Evolutionary conservation across 192 early-diverging fungal genomes (phyloP), one percentile per base, ranked within the genome.

Genomic region (Helicostylum pulchrum): DNA sequence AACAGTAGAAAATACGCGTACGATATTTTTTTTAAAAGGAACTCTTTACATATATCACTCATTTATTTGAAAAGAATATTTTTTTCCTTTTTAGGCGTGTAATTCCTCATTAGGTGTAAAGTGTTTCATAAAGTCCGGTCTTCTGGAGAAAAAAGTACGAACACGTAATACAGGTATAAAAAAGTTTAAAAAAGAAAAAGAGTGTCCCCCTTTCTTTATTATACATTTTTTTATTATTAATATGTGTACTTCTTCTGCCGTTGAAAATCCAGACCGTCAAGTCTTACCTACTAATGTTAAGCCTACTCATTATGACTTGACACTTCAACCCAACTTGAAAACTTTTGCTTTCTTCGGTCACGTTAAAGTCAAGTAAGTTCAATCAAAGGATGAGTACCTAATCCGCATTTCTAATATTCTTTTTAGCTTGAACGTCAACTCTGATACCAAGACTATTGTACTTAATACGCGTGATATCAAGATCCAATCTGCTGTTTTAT

Each of bases 281-380:
- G 84, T 95, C 47, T 85, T 97, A 36, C 95, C 95, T 48, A 88
- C 85, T 57, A 93, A 85, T 64, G 90, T 94, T 54, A 86, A 80
- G 47, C 95, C 95, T 8, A 70, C 80, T 42, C 90, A 95, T 74
- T 97, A 97, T 79, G 82, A 83, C 67, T 77, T 97, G 43, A 76
- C 81, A 6, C 71, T 97, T 11, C 88, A 86, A 15, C 93, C 95
- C 2, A 83, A 94, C 72, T 78, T 97, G 52, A 83, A 82, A n/a
- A 75, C 80, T 30, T 93, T 94, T 61, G 85, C 81, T 6, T 96
- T 93, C 70, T 74, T 82, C 19, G 96, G 96, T 51, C 73, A 78
- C 48, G 94, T 93, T 46, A 77, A 73, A 56, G 85, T 95, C 61
- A 76, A 80, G 87, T 92, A 77, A 62, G 80, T 79, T n/a, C 0